Conservation (phyloP, 345 rosid genomes). For the Pugionium cornutum region DNA sequence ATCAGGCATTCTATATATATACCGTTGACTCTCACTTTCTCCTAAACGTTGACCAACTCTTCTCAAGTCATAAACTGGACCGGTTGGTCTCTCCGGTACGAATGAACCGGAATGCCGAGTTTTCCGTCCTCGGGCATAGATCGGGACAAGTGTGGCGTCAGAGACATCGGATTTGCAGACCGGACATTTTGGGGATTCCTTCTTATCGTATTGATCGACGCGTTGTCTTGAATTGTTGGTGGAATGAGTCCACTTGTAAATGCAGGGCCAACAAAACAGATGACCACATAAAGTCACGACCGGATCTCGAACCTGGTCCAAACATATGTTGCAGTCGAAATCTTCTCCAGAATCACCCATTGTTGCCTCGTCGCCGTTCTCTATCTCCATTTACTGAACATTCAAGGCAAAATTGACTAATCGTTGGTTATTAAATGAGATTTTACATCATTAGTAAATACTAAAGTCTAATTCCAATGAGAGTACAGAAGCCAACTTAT, state of each 20-base stretch:
- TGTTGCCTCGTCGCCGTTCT: conserved; percentile 14
- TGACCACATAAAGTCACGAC: conserved; percentile 96
- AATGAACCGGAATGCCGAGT: conserved; percentile 36
- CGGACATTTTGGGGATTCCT: conserved; percentile 53
- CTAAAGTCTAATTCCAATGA: neutral
- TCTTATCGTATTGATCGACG: conserved; percentile 29
- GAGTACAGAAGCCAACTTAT: neutral
- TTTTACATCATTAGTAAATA: conserved; percentile 26
- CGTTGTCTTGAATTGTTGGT: conserved; percentile 46
- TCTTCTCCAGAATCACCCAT: conserved; percentile 45
- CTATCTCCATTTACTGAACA: conserved; percentile 37
- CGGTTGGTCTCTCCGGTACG: conserved; percentile 73
- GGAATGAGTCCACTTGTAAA: conserved; percentile 82
- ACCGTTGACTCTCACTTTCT: conserved; percentile 54
- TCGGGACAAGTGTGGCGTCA: conserved; percentile 79
- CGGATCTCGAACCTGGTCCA: conserved; percentile 77
- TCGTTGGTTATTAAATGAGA: conserved; percentile 8
- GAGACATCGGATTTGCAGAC: conserved; percentile 89
- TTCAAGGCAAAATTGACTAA: conserved; percentile 17
- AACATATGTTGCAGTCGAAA: conserved; percentile 91
- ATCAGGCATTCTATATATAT: conserved; percentile 45
- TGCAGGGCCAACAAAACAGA: conserved; percentile 98
- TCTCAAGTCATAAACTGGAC: conserved; percentile 47
- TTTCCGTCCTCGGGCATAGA: conserved; percentile 74
- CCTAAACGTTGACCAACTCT: conserved; percentile 63